These are phyloP conservation scores for Scorias spongiosa DNA, from an alignment of 2,329 filamentous ascomycete species.

Conservation along the genomic window DNA sequence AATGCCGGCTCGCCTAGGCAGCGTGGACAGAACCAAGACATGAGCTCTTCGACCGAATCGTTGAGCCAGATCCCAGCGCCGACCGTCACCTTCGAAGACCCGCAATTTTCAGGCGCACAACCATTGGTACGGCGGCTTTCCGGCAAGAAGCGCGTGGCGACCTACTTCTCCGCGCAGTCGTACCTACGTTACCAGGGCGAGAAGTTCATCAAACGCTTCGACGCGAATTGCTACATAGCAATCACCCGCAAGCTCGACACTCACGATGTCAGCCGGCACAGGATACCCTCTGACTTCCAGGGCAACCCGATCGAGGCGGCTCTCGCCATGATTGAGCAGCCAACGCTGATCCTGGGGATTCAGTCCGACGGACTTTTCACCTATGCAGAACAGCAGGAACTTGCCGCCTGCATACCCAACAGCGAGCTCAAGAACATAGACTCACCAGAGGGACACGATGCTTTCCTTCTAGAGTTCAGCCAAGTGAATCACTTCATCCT, in stretches of 20 bases:
- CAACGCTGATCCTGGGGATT: constrained; percentile 80
- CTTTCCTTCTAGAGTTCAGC: constrained; percentile 91
- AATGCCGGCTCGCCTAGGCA: constrained; percentile 31
- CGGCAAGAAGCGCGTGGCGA: constrained; percentile 31
- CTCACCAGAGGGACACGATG: constrained; percentile 88
- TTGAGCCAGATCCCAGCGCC: constrained; percentile 6
- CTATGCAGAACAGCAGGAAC: constrained; percentile 87
- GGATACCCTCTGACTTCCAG: constrained; percentile 24
- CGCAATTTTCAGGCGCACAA: constrained; percentile 32
- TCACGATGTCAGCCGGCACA: constrained; percentile 77
- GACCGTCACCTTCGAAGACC: constrained; percentile 22
- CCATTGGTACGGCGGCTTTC: constrained; percentile 16
- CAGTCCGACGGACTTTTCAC: constrained; percentile 94
- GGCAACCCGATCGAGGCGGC: constrained; percentile 48
- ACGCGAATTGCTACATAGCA: constrained; percentile 97
- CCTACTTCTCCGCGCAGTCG: constrained; percentile 96
- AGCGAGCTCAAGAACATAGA: constrained; percentile 74
- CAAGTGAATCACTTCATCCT: constrained; percentile 85
- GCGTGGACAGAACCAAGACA: constrained; percentile 15
- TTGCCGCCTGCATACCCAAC: constrained; percentile 67
- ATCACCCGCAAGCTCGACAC: constrained; percentile 97
- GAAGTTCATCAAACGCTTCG: constrained; percentile 94
- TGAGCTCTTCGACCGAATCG: constrained; percentile 10
- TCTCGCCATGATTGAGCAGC: constrained; percentile 70
- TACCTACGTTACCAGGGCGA: constrained; percentile 92